phyloP scores from a whole-genome alignment of 768 basidiomycete species.

The Daedaleopsis nitida region DNA sequence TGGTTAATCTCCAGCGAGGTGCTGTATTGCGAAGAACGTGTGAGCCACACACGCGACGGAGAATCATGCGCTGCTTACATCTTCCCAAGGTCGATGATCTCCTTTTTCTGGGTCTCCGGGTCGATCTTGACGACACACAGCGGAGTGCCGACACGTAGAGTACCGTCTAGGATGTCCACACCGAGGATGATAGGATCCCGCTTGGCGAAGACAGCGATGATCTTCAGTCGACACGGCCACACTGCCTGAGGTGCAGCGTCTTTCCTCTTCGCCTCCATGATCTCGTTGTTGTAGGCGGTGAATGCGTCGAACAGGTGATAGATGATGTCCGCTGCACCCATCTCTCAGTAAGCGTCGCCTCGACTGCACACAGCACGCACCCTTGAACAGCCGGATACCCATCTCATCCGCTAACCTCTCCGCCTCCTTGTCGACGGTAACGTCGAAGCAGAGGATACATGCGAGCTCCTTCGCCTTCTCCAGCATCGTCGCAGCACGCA shows the following conservation, averaged over 20 bases:
- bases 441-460: conserved; percentile 96
- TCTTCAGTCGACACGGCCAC: conserved; percentile 95
- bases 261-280: conserved; percentile 86
- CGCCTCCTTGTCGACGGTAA: conserved; percentile 90
- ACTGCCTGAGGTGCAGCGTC: conserved; percentile 95
- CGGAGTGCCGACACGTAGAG: conserved; percentile 89
- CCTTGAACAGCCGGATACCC: conserved; percentile 93
- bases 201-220: conserved; percentile 92
- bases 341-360: conserved; percentile 2
- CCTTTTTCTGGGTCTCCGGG: conserved; percentile 83
- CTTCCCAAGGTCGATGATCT: conserved; percentile 90
- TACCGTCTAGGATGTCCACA: conserved; percentile 94
- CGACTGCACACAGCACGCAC: conserved; percentile 42
- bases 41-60: background rate
- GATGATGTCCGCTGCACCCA: conserved; percentile 85
- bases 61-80: conserved; percentile 63
- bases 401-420: conserved; percentile 91
- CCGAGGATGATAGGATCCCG: conserved; percentile 97
- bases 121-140: conserved; percentile 95
- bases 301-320: conserved; percentile 98
- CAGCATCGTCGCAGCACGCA: conserved; percentile 90
- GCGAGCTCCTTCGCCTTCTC: conserved; percentile 96
- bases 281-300: conserved; percentile 90
- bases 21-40: conserved; percentile 40
- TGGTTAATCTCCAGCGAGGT: conserved; percentile 98